Evolutionary conservation across 768 basidiomycete species (phyloP).

Genomic region (Leccinum variicolor): DNA sequence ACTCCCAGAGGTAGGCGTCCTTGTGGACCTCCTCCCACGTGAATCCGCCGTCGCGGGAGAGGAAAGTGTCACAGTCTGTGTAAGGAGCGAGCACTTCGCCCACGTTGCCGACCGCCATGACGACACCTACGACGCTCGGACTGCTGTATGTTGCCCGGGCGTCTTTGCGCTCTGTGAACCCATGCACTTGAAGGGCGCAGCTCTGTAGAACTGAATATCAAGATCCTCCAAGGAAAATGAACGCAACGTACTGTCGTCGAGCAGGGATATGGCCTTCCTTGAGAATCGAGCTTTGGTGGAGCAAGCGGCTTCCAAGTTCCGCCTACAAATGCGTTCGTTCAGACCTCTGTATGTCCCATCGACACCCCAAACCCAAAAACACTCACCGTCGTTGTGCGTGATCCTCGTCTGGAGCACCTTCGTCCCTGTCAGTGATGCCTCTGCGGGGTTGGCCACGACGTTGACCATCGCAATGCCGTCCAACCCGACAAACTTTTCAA

Average conservation of each 20-base stretch:
- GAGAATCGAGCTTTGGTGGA: constrained; percentile 75
- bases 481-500: constrained; percentile 95
- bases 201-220: constrained; percentile 40
- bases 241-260: constrained; percentile 49
- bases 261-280: constrained; percentile 71
- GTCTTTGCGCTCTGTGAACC: constrained; percentile 91
- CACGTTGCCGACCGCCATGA: constrained; percentile 97
- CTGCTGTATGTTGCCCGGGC: constrained; percentile 91
- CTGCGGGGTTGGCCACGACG: constrained; percentile 75
- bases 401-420: constrained; percentile 85
- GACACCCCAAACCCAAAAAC: background rate
- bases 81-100: constrained; percentile 81
- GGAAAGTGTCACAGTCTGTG: constrained; percentile 89
- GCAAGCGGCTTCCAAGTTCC: constrained; percentile 82
- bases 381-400: constrained; percentile 92
- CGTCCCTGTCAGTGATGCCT: constrained; percentile 63
- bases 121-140: constrained; percentile 85
- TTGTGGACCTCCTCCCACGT: constrained; percentile 99
- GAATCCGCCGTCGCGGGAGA: constrained; percentile 94
- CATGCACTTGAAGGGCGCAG: constrained; percentile 89
- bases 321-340: constrained; percentile 39
- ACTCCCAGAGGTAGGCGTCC: constrained; percentile 97
- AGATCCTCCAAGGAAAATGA: background rate
- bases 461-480: constrained; percentile 97
- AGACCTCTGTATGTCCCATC: background rate